phyloP scores from a whole-genome alignment of 331 rosid species.

The Quercus lobata region DNA sequence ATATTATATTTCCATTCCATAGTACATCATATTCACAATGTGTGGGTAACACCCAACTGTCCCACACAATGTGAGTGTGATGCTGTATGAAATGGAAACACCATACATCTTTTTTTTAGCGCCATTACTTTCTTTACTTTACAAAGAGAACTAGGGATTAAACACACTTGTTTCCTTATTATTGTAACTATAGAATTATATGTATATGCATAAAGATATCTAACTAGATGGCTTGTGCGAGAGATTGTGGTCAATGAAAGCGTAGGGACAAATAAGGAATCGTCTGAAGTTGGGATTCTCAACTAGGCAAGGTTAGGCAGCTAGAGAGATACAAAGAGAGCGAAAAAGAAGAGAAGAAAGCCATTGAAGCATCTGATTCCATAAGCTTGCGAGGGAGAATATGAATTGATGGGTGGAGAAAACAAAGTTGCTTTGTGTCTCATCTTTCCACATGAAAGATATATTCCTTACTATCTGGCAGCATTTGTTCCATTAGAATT shows the following conservation, averaged over 20 bases:
- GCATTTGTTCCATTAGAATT: conserved; percentile 56
- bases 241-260: background rate
- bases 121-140: no score
- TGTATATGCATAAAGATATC: no score
- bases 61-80: no score
- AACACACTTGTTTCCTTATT: no score
- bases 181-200: no score
- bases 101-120: no score
- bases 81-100: no score
- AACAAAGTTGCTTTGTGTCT: conserved; percentile 50
- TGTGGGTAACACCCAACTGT: no score
- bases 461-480: conserved; percentile 48
- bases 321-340: conserved; percentile 23
- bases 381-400: conserved; percentile 21
- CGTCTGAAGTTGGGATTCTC: conserved; percentile 10
- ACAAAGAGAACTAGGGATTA: no score
- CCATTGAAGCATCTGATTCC: conserved; percentile 68
- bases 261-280: conserved; percentile 4
- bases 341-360: conserved; percentile 28
- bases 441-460: conserved; percentile 36
- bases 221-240: background rate
- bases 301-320: conserved; percentile 4
- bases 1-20: no score
- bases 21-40: no score
- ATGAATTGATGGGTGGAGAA: conserved; percentile 17